Percentiles rank a stretch among this genome's conserved stretches.
These are phyloP conservation scores for Baorangia bicolor DNA, from an alignment of 768 basidiomycete genomes.

Conservation along the genomic window DNA sequence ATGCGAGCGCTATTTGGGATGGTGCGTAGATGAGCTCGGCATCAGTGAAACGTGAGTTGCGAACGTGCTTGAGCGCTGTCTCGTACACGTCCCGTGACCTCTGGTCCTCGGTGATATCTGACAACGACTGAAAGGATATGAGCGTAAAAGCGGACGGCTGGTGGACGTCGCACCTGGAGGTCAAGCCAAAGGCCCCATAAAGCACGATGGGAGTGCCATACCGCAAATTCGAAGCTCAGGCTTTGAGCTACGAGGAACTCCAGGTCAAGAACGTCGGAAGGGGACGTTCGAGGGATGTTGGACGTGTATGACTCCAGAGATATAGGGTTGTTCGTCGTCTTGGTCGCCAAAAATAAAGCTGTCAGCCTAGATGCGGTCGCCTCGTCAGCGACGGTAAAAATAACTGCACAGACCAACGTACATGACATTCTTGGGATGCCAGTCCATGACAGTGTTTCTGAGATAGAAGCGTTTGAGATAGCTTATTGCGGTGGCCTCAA, in stretches of 20 bases:
- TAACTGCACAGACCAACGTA: constrained; percentile 38
- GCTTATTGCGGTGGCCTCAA: constrained; percentile 87
- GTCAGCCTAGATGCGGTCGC: constrained; percentile 67
- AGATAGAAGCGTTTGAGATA: constrained; percentile 98
- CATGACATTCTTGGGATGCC: constrained; percentile 99
- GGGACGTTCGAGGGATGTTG: constrained; percentile 77
- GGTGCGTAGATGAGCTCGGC: constrained; percentile 90
- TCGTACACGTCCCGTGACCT: constrained; percentile 60
- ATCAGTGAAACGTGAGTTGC: constrained; percentile 85
- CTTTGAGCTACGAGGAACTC: constrained; percentile 97
- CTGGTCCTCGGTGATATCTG: constrained; percentile 48
- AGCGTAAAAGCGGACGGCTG: constrained; percentile 4
- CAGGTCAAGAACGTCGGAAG: constrained; percentile 86
- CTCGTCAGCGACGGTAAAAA: neutral
- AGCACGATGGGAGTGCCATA: constrained; percentile 89
- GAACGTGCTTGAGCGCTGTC: constrained; percentile 61
- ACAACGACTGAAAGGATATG: constrained; percentile 48
- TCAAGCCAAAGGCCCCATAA: constrained; percentile 89
- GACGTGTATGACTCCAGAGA: constrained; percentile 81
- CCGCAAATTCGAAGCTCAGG: constrained; percentile 89
- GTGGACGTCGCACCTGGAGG: constrained; percentile 59
- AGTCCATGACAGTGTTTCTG: constrained; percentile 98
- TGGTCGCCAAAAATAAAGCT: constrained; percentile 90
- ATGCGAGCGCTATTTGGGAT: constrained; percentile 88
- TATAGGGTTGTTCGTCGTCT: constrained; percentile 95